Conservation (phyloP, 2,329 filamentous ascomycete species). For the Decorospora gaudefroyi region DNA sequence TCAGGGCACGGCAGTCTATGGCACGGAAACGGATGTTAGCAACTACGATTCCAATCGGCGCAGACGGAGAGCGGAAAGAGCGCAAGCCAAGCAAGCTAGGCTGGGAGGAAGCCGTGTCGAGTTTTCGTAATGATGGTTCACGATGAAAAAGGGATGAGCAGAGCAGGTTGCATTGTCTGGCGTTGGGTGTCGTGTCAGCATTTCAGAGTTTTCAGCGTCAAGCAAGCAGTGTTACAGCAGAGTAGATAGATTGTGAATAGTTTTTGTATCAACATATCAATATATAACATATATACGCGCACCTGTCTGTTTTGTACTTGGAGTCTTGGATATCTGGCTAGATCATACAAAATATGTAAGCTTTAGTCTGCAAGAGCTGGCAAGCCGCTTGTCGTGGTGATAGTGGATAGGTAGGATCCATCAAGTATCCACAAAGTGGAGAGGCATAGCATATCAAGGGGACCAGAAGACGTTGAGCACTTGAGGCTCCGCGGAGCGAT, state of each 20-base stretch:
- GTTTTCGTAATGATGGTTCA: slow-evolving; percentile 40
- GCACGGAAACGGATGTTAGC: slow-evolving; percentile 48
- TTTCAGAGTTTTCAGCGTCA: neutral
- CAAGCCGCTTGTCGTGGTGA: no score
- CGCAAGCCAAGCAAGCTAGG: slow-evolving; percentile 45
- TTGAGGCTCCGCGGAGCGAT: slow-evolving; percentile 10
- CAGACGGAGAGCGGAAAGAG: slow-evolving; percentile 47
- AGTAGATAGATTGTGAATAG: slow-evolving; percentile 4
- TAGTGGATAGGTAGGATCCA: no score
- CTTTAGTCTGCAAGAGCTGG: no score
- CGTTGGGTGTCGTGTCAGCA: slow-evolving; percentile 1
- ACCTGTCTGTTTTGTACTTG: no score
- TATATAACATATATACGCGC: no score
- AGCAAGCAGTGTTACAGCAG: neutral
- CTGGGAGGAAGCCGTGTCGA: slow-evolving; percentile 47
- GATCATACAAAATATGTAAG: no score
- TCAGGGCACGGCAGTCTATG: slow-evolving; percentile 41
- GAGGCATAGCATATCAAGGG: no score
- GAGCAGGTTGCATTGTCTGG: slow-evolving; percentile 16
- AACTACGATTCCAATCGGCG: slow-evolving; percentile 48
- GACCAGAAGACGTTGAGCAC: no score
- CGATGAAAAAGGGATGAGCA: neutral
- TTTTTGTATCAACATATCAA: neutral
- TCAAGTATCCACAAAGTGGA: no score
- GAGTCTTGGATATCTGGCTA: no score